Evolutionary conservation across 2,329 filamentous ascomycete genomes (phyloP), one percentile per base, ranked within the genome.

Genomic region (Pseudopyrenochaeta lycopersici): DNA sequence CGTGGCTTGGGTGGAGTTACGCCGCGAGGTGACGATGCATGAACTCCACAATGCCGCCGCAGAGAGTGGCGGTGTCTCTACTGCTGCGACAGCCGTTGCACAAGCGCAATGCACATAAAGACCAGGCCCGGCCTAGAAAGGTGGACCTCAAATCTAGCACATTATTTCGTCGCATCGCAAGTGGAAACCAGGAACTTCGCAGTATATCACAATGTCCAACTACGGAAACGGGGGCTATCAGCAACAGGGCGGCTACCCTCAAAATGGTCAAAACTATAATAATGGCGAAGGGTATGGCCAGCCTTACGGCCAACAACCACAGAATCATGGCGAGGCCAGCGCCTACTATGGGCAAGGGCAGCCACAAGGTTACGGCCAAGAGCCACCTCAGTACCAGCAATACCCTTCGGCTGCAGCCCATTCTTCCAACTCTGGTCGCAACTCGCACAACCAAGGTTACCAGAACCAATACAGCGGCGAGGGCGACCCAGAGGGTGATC

Each of bases 321-420:
- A 54, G 29, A 50, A 49, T 17, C 42, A 46, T 11, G 53, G 59
- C 7, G 54, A 58, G 21, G 60, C 61, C 18, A 44, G 51, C 39
- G 45, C 56, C 10, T 62, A 63, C 41, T 63, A 66, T 27, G 52
- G 48, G 21, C 54, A 52, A 27, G 48, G 50, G 23, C 48, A 49
- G 30, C 39, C 55, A 36, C 54, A 56, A 14, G 49, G 53, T 10
- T 62, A 62, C 36, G 56, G 52, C 33, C 62, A 69, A 30, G 49
- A 49, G n/a, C 61, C 62, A 43, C 61, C 62, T 21, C 61, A 64
- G 46, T 67, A 66, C 46, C 62, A 67, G 39, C 67, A 69, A 41
- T 56, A 60, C 11, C 57, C 62, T 3, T 64, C 62, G 7, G 48
- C 65, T 6, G 60, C 63, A 4, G 36, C 53, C 18, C 65, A 66